phyloP scores from a whole-genome alignment of 1,139 yeast genomes.

The Pichia sp. region DNA sequence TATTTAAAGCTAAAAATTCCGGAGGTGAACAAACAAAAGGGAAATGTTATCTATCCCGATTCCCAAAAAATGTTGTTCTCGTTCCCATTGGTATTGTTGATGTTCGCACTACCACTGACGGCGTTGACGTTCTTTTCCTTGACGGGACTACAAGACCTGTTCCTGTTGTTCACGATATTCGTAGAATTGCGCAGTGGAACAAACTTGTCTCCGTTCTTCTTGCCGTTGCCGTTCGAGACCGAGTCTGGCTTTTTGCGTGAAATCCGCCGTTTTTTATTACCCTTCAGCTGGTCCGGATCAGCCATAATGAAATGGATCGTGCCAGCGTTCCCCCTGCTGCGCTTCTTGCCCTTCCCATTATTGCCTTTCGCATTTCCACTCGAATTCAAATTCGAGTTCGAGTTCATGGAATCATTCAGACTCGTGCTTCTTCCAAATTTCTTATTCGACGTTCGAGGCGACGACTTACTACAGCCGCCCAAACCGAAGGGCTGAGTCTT shows the following conservation, averaged over 20 bases:
- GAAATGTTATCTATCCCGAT: neutral
- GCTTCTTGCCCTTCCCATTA: constrained; percentile 1
- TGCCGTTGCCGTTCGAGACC: neutral
- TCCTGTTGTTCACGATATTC: constrained; percentile 12
- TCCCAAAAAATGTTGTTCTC: constrained; percentile 13
- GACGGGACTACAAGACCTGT: constrained; percentile 1
- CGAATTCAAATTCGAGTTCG: neutral
- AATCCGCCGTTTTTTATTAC: constrained; percentile 10
- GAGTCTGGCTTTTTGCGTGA: neutral
- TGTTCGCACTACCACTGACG: neutral
- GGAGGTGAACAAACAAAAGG: neutral
- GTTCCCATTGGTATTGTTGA: neutral
- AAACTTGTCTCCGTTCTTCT: neutral
- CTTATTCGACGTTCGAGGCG: neutral
- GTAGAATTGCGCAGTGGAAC: constrained; percentile 18
- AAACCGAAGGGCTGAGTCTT: constrained; percentile 2
- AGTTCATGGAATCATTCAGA: constrained; percentile 2
- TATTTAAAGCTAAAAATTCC: neutral
- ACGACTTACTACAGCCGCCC: neutral
- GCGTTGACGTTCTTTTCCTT: neutral
- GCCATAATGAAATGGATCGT: constrained; percentile 19
- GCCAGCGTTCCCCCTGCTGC: neutral
- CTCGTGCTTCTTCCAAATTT: constrained; percentile 7
- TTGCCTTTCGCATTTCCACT: neutral
- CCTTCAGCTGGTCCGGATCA: constrained; percentile 16